phyloP scores from a whole-genome alignment of 106 monocot genomes.

The Dendrobium huoshanense region DNA sequence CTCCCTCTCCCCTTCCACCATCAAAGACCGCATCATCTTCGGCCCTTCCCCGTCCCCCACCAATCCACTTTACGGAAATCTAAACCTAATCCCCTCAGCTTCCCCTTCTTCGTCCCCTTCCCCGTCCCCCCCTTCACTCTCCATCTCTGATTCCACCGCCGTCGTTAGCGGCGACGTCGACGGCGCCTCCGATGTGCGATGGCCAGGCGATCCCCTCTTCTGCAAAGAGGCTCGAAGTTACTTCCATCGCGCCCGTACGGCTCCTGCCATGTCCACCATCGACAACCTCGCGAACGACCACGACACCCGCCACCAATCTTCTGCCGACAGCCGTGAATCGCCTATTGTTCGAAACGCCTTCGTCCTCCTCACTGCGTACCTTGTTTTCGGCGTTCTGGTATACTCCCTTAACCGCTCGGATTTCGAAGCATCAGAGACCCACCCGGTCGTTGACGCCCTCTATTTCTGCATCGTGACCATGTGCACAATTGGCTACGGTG shows the following conservation, averaged over 20 bases:
- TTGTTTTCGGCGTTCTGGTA: slow-evolving; percentile 56
- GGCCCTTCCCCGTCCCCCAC: slow-evolving; percentile 21
- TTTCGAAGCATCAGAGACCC: slow-evolving; percentile 41
- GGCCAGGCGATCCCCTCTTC: slow-evolving; percentile 1
- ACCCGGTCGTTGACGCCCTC: slow-evolving; percentile 74
- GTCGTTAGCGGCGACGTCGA: background rate
- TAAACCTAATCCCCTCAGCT: background rate
- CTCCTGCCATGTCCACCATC: slow-evolving; percentile 53
- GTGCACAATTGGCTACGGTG: slow-evolving; percentile 95
- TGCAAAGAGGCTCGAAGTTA: slow-evolving; percentile 12
- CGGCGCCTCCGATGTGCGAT: background rate
- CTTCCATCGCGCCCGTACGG: slow-evolving; percentile 71
- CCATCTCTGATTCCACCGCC: background rate
- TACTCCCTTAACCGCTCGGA: slow-evolving; percentile 40
- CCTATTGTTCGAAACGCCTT: slow-evolving; percentile 43
- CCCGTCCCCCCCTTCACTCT: background rate
- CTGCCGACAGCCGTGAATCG: slow-evolving; percentile 8
- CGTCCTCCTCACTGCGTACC: slow-evolving; percentile 54
- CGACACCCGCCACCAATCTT: background rate
- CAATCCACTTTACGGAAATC: slow-evolving; percentile 2
- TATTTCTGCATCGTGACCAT: slow-evolving; percentile 96
- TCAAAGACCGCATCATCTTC: slow-evolving; percentile 64
- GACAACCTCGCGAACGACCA: background rate
- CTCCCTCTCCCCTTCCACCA: slow-evolving; percentile 21
- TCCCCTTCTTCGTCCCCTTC: background rate